Base-by-base conservation (phyloP, 2,329 filamentous ascomycete species). In the Cladosporium sp. region DNA sequence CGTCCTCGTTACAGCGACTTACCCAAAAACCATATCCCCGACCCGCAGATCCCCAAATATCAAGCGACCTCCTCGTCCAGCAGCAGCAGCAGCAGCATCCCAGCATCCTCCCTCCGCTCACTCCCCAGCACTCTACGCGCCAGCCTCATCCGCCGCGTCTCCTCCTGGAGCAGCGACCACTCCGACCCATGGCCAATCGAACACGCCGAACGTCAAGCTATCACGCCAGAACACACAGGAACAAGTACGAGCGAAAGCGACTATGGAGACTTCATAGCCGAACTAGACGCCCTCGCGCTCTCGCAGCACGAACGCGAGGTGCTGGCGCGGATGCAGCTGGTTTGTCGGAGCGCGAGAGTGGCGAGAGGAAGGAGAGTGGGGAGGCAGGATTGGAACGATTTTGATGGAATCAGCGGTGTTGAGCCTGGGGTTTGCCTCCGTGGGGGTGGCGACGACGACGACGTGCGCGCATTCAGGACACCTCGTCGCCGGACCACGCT, bases 261-360 rank as follows among this genome's bases (percentile, higher is more conserved):
- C 18, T 11, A 23, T n/a, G 50, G 10, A 11, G 49, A 52, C 6
- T 26, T 62, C 21, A 55, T 62, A 18, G 49, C 60, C 12, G 14
- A 18, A 3, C 46, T 62, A 18, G 60, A 62, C 29, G 60, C 60
- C 14, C 31, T 62, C 29, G 8, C 60, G 10, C 60, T 62, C 31
- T 62, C 60, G n/a, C n/a, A 35, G 10, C 23, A 49, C 5, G 60
- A 62, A 18, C 49, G 21, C 29, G 60, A 44, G n/a, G 11, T 40
- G 2, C 49, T 55, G 12, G 4, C 18, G 16, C 60, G 60, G 11
- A 62, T 62, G 60, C 46, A 62, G 33, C 23, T 12, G 10, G 33
- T 62, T 31, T 44, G n/a, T 12, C 31, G 40, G n/a, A 29, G 46
- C 3, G 60, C 59, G 2, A 52, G 28, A 8, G 59, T 7, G 10